These are phyloP conservation scores for Dactylella cylindrospora DNA, from an alignment of 2,329 filamentous ascomycete genomes.

Conservation along the genomic window DNA sequence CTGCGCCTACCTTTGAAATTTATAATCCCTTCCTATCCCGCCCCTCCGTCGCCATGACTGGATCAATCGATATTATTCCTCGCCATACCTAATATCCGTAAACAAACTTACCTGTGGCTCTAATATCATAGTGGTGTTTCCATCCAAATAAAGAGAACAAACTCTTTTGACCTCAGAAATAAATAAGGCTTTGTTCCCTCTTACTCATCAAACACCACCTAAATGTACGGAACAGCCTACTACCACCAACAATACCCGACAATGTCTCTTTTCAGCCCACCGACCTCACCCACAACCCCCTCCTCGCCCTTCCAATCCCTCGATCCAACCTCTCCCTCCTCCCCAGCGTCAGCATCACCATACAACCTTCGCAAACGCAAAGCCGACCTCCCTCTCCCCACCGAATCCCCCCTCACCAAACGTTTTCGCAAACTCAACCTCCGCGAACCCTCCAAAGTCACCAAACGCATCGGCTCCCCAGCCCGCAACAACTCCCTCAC, in stretches of 20 bases:
- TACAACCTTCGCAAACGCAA: slow-evolving; percentile 44
- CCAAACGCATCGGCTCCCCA: slow-evolving; percentile 39
- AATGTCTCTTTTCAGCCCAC: slow-evolving; percentile 30
- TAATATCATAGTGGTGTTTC: too few relatives aligned
- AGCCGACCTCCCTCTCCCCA: slow-evolving; percentile 46
- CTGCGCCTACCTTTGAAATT: too few relatives aligned
- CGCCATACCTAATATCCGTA: not conserved
- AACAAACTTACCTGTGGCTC: too few relatives aligned
- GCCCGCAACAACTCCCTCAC: slow-evolving; percentile 46
- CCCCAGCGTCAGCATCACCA: too few relatives aligned
- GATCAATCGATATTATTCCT: not conserved
- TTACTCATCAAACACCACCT: too few relatives aligned
- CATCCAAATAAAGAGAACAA: not conserved
- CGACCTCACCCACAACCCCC: slow-evolving; percentile 12
- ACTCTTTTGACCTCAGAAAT: too few relatives aligned
- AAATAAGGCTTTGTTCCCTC: too few relatives aligned
- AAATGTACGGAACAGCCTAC: too few relatives aligned
- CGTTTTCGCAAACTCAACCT: slow-evolving; percentile 62
- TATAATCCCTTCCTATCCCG: not conserved
- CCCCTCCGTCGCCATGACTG: not conserved
- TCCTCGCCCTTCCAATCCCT: not conserved
- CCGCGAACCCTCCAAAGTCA: slow-evolving; percentile 44
- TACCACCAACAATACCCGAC: too few relatives aligned
- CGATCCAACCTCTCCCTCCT: slow-evolving; percentile 2
- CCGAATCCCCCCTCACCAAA: slow-evolving; percentile 48